phyloP scores from a whole-genome alignment of 1,139 yeast genomes.

The Scheffersomyces lignicola region DNA sequence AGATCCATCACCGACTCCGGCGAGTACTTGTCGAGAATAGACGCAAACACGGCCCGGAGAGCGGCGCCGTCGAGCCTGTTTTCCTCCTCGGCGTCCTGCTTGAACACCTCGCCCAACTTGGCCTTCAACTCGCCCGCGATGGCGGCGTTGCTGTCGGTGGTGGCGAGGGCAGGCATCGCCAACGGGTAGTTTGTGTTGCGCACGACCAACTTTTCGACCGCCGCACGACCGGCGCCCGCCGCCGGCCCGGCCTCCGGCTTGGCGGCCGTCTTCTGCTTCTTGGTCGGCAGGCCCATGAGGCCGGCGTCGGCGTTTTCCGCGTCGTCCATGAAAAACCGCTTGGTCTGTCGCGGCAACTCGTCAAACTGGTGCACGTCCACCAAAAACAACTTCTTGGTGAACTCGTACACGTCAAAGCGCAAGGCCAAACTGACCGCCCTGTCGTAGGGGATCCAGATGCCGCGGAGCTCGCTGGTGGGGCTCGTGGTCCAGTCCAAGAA shows the following conservation, averaged over 20 bases:
- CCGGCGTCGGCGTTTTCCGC: constrained; percentile 11
- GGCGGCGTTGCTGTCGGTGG: constrained; percentile 26
- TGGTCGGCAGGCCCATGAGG: constrained; percentile 32
- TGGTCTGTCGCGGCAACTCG: constrained; percentile 29
- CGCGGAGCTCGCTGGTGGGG: constrained; percentile 27
- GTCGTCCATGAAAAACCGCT: constrained; percentile 16
- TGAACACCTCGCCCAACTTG: constrained; percentile 49
- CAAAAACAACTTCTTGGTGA: constrained; percentile 39
- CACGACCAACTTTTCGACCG: constrained; percentile 21
- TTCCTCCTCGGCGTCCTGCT: constrained; percentile 38
- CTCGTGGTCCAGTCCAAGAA: constrained; percentile 32
- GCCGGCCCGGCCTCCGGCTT: constrained; percentile 5
- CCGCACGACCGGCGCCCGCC: no score
- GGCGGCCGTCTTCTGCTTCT: constrained; percentile 22
- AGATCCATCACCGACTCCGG: constrained; percentile 27
- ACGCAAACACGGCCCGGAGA: constrained; percentile 26
- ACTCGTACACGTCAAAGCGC: constrained; percentile 42
- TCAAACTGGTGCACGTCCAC: constrained; percentile 50
- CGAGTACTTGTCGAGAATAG: constrained; percentile 16
- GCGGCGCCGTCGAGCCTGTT: constrained; percentile 27
- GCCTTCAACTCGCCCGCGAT: constrained; percentile 54
- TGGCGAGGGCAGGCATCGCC: constrained; percentile 54
- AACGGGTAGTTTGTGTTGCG: constrained; percentile 50
- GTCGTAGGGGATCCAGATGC: constrained; percentile 49
- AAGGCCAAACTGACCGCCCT: constrained; percentile 43